A percentile compares a stretch with the other conserved stretches of the same genome.
These are phyloP conservation scores for Podospora pseudoanserina DNA, from an alignment of 495 filamentous ascomycete genomes.

Conservation along the genomic window DNA sequence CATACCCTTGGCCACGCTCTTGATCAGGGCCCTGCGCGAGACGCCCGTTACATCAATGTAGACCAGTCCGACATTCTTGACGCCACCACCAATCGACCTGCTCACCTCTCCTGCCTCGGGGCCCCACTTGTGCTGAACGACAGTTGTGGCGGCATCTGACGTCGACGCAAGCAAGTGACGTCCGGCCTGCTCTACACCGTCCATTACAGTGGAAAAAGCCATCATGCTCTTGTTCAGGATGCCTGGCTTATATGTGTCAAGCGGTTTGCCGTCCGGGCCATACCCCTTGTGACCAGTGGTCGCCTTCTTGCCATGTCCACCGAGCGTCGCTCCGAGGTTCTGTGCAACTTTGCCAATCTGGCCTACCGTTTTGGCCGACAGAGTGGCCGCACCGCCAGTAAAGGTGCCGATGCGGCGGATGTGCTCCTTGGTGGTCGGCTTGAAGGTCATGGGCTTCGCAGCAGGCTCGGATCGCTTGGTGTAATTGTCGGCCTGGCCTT, in stretches of 20 bases:
- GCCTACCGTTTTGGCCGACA: slow-evolving; percentile 84
- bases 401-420: slow-evolving; percentile 82
- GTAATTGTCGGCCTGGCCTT: slow-evolving; percentile 74
- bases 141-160: slow-evolving; percentile 69
- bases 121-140: slow-evolving; percentile 83
- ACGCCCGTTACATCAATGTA: slow-evolving; percentile 96
- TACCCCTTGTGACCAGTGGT: slow-evolving; percentile 48
- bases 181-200: slow-evolving; percentile 84
- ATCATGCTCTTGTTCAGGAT: slow-evolving; percentile 93
- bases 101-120: slow-evolving; percentile 74
- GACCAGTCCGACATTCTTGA: slow-evolving; percentile 95
- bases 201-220: slow-evolving; percentile 91
- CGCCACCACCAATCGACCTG: slow-evolving; percentile 69
- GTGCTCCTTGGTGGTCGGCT: slow-evolving; percentile 75
- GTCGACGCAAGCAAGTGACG: slow-evolving; percentile 68
- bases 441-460: slow-evolving; percentile 79
- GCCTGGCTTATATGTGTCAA: slow-evolving; percentile 74
- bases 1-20: slow-evolving; percentile 96
- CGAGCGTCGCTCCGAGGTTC: slow-evolving; percentile 74
- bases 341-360: slow-evolving; percentile 77
- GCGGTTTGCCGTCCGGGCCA: slow-evolving; percentile 61
- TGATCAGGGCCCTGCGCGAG: slow-evolving; percentile 80
- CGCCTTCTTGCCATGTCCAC: slow-evolving; percentile 57
- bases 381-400: slow-evolving; percentile 67
- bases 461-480: slow-evolving; percentile 72